Conservation (phyloP, 2,329 filamentous ascomycete species). For the Curvularia verruculosa region DNA sequence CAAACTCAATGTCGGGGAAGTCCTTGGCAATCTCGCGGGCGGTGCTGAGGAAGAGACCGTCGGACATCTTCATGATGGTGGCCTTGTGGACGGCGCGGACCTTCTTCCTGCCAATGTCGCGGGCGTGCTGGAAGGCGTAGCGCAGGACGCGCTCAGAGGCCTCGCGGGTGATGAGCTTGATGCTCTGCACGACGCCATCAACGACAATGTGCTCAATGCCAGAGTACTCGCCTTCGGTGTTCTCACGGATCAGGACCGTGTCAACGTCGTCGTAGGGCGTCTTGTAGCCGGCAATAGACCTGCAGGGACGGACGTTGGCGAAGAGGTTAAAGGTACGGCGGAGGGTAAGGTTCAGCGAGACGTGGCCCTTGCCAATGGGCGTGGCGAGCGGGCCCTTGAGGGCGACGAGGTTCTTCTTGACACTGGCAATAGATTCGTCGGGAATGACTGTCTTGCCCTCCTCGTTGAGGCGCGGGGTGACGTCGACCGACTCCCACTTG, state of each 20-base stretch:
- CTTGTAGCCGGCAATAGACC: slow-evolving; percentile 96
- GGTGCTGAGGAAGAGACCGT: slow-evolving; percentile 94
- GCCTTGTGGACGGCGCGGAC: slow-evolving; percentile 99
- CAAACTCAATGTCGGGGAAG: slow-evolving; percentile 94
- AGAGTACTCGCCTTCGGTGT: slow-evolving; percentile 99
- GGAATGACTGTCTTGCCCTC: slow-evolving; percentile 96
- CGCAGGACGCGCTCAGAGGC: slow-evolving; percentile 94
- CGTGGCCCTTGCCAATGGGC: slow-evolving; percentile 97
- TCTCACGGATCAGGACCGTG: slow-evolving; percentile 97
- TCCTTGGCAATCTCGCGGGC: slow-evolving; percentile 89
- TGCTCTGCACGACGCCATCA: slow-evolving; percentile 97
- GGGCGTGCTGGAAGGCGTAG: slow-evolving; percentile 97
- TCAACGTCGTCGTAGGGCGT: slow-evolving; percentile 97
- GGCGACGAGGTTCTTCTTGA: slow-evolving; percentile 94
- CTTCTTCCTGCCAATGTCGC: slow-evolving; percentile 92
- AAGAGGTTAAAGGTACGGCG: slow-evolving; percentile 99
- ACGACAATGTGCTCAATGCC: slow-evolving; percentile 98
- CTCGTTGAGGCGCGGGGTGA: slow-evolving; percentile 90
- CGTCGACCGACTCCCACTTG: slow-evolving; percentile 96
- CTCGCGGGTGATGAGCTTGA: slow-evolving; percentile 97
- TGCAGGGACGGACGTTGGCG: slow-evolving; percentile 97
- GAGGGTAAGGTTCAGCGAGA: slow-evolving; percentile 97
- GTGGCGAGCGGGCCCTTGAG: slow-evolving; percentile 98
- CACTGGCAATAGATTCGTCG: slow-evolving; percentile 88
- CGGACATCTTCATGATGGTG: slow-evolving; percentile 99